Evolutionary conservation across 2,329 filamentous ascomycete species (phyloP).

Genomic region (Stemphylium vesicarium): DNA sequence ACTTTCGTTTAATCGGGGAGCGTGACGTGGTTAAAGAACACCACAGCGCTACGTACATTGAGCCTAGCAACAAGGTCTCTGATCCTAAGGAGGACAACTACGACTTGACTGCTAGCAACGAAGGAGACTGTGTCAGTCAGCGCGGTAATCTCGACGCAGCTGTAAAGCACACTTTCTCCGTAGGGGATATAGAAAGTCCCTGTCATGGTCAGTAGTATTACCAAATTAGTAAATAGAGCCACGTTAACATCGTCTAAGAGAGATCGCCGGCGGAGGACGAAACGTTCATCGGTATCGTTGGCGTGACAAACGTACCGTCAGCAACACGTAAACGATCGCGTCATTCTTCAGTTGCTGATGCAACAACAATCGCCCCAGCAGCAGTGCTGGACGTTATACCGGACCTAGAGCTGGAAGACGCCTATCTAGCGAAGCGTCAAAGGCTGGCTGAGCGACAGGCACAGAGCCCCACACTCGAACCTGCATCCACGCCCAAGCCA

Average conservation of each 20-base stretch:
- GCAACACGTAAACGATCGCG: conserved; percentile 14
- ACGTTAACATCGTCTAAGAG: conserved; percentile 10
- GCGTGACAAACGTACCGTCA: conserved; percentile 5
- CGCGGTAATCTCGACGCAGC: background rate
- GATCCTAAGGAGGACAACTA: background rate
- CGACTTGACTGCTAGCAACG: background rate
- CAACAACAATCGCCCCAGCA: conserved; percentile 8
- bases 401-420: conserved; percentile 12
- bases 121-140: background rate
- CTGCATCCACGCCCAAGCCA: conserved; percentile 12
- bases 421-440: conserved; percentile 15
- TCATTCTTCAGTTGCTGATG: conserved; percentile 11
- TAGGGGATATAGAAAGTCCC: conserved; percentile 7
- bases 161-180: conserved; percentile 14
- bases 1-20: background rate
- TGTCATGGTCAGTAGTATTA: conserved; percentile 17
- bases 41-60: background rate
- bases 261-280: conserved; percentile 8
- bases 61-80: background rate
- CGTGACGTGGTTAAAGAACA: background rate
- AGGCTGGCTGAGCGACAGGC: conserved; percentile 11
- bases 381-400: conserved; percentile 6
- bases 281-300: conserved; percentile 6
- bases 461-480: conserved; percentile 12
- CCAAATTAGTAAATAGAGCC: conserved; percentile 8